A percentile compares a stretch with the other conserved stretches of the same genome.
These are phyloP conservation scores for Astrothelium subdiscretum DNA, from an alignment of 495 filamentous ascomycete species.

Conservation along the genomic window DNA sequence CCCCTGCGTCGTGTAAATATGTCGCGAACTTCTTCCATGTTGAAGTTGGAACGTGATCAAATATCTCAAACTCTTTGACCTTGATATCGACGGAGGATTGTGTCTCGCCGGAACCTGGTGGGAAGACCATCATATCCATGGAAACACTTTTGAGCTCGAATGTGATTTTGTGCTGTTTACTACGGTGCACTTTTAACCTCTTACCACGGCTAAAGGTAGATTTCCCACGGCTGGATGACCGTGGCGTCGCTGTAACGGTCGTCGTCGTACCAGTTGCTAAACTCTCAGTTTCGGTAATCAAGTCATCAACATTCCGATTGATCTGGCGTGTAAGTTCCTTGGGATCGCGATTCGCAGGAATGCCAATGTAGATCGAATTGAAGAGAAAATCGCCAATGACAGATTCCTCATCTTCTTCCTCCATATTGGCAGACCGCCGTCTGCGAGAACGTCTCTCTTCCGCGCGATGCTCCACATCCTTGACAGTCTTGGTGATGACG, in stretches of 20 bases:
- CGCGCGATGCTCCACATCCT: slow-evolving; percentile 71
- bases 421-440: slow-evolving; percentile 40
- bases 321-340: slow-evolving; percentile 69
- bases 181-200: slow-evolving; percentile 65
- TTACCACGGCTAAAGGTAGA: slow-evolving; percentile 15
- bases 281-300: slow-evolving; percentile 77
- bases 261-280: slow-evolving; percentile 48
- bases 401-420: slow-evolving; percentile 64
- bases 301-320: slow-evolving; percentile 76
- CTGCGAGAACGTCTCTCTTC: slow-evolving; percentile 51
- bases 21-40: slow-evolving; percentile 98
- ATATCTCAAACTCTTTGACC: slow-evolving; percentile 74
- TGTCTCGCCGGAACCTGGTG: slow-evolving; percentile 63
- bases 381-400: slow-evolving; percentile 93
- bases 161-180: slow-evolving; percentile 86
- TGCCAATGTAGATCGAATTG: slow-evolving; percentile 96
- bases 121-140: slow-evolving; percentile 74
- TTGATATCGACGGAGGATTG: slow-evolving; percentile 77
- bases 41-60: slow-evolving; percentile 87
- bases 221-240: slow-evolving; percentile 38
- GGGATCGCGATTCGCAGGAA: slow-evolving; percentile 76
- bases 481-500: slow-evolving; percentile 55
- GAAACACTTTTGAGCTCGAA: slow-evolving; percentile 85
- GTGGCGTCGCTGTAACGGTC: slow-evolving; percentile 41
- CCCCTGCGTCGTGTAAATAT: slow-evolving; percentile 76